Base-by-base conservation (phyloP, 306 rosid species). In the Vicia faba region DNA sequence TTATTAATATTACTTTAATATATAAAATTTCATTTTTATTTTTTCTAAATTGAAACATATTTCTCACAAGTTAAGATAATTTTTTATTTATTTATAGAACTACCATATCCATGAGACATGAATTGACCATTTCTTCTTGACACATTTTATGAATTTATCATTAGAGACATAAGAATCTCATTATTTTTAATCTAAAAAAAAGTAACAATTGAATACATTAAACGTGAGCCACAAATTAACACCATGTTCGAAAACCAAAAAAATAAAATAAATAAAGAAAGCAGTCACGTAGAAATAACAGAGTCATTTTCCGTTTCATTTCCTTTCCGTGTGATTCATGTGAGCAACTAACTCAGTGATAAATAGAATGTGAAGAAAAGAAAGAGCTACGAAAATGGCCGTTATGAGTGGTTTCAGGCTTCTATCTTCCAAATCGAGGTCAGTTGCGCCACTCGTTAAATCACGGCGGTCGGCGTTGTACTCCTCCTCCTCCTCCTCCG, bases 281-380 rank as follows among this genome's bases (percentile, higher is more conserved):
- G 2, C 46, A 46, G 4, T 46, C 53, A 46, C 23, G 53, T 46
- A 15, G 53, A 46, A 46, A 46, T 15, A 7, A 15, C 10, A 46
- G 38, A 33, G 53, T 18, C 23, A 2, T 46, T 14, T 46, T 46
- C 9, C 23, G 53, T 46, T 46, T 46, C 53, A 15, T 14, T 46
- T 7, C 4, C 6, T 5, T 46, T 43, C 5, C 48, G 7, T 43
- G 48, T 2, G 14, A 46, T 33, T 11, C 11, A 23, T 14, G 53
- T 45, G 63, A n/a, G 13, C 14, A 44, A 18, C 11, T 38, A 44
- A 18, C 11, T 38, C 18, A 64, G 40, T 12, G 8, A n/a, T 56
- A 69, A 33, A 49, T 49, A 49, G 4, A 84, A 84, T 85, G 97
- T 77, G 74, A 76, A 69, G 49, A 25, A 70, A 4, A 12, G 3